Base-by-base conservation (phyloP, 306 rosid species). In the Fragaria vesca region DNA sequence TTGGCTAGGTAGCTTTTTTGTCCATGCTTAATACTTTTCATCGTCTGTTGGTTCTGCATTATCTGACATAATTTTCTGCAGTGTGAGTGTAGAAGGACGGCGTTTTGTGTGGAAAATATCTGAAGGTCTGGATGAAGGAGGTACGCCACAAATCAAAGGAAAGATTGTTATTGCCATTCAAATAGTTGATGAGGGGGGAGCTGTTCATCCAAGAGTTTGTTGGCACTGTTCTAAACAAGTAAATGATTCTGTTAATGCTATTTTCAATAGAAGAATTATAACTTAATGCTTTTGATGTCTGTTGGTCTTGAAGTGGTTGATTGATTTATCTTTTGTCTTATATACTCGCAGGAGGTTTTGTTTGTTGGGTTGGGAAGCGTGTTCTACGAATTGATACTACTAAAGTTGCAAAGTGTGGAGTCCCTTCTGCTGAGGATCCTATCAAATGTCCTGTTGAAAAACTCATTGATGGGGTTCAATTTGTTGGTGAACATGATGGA, bases 151-250 rank as follows among this genome's bases (percentile, higher is more conserved):
- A 85, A 93, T 96, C 71, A 85, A 96, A 40, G 98, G 96, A 62
- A 88, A 83, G 84, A 71, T 93, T 79, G 88, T 93, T 73, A 84
- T 90, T 78, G 92, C 98, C 72, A 67, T 91, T 79, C 98, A 93
- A 67, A 85, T 96, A 76, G 82, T 84, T 60, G 97, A 91, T 71
- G 93, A 83, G 83, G 99, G 87, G 74, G 91, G 81, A 81, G 91
- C 89, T 81, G 86, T 80, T 54, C 93, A 95, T 88, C 97, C 98
- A 57, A 88, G 93, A 81, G 83, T 96, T 72, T 96, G 99, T 79
- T 96, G 99, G 99, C 99, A 96, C 71, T 93, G 98, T 82, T 98
- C 93, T 89, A 96, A 93, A 86, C 99, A 93, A 84, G 99, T 91
- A 88, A 83, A 66, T 76, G 47, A 61, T 66, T 66, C 51, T 13